Evolutionary conservation across 192 early-diverging fungal genomes (phyloP), one percentile per base, ranked within the genome.

Genomic region (Coemansia sp.): DNA sequence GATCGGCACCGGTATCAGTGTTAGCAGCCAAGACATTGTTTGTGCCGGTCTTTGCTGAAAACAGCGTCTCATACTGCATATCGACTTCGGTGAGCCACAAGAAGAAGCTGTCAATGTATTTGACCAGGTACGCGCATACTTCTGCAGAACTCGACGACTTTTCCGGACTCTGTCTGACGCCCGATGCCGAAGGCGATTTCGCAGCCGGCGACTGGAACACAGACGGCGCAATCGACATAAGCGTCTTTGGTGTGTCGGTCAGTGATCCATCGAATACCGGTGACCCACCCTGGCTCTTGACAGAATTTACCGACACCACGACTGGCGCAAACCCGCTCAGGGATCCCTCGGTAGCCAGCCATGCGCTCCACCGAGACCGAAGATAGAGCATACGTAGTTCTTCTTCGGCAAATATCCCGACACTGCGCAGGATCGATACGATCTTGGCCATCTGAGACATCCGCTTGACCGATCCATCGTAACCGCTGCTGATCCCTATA

Each of bases 291-390:
- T 48, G n/a, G 4, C 29, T 40, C 34, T 31, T 48, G n/a, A 42
- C 40, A 30, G 14, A 25, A 48, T 11, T 51, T 6, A 30, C 49
- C 36, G 36, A 38, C 16, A 52, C 50, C 31, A 10, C 22, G 22
- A 25, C n/a, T 18, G 62, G 62, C 32, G 62, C 62, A 52, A 69
- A 56, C 1, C 69, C 77, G 22, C 62, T 66, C 4, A 80, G 69
- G n/a, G 71, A 40, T 42, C 75, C 77, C 22, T 55, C 66, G 4
- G 66, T 80, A 45, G 67, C 63, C 18, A 59, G 48, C 77, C 77
- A 80, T 5, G 77, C 77, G 63, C 71, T 72, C 77, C 77, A 80
- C 50, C 77, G 63, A 30, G 77, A 75, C 18, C 77, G 68, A 72
- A 80, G 61, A 32, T 66, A 80, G 18, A 80, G 69, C 77, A 80